Base-by-base conservation (phyloP, 2,329 filamentous ascomycete genomes). In the Calonectria naviculata region DNA sequence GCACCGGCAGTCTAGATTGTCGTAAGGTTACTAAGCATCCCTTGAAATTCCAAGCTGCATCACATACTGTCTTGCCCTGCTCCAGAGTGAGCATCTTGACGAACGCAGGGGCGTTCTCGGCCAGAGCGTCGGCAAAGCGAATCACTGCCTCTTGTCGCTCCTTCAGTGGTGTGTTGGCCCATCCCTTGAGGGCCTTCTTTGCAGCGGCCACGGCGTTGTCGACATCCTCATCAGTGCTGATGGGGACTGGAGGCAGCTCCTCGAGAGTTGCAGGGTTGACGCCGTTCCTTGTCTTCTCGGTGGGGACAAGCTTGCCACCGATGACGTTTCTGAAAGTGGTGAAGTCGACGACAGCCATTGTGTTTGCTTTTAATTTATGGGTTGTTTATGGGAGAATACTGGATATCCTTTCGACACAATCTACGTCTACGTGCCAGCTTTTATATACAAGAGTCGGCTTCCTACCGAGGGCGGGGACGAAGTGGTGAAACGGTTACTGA, bases 241-340 rank as follows among this genome's bases (percentile, higher is more conserved):
- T 80, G 0, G 88, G 88, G 1, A 89, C 88, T 19, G 85, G 84
- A 29, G 86, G 85, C 60, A 88, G 87, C 34, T 85, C 80, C 72
- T 87, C 80, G 26, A 84, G 81, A 8, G 85, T 89, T 3, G 87
- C 81, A 0, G 88, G 88, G 78, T 90, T 89, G 75, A 89, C 80
- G 49, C 85, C 83, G 74, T 85, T 84, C 65, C 87, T 85, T 12
- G 84, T 88, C 65, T 83, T 78, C 29, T 81, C 74, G 1, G 86
- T 87, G 70, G 87, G 87, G 73, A 88, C 84, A 73, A 90, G 56
- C 26, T 67, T 63, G 29, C 64, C 63, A 21, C 66, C 68, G 3
- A 70, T 85, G 67, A 88, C 83, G 81, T 89, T 90, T 70, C 83
- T 82, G 78, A 88, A 89, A 21, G 12, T 19, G 5, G 44, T 36